A percentile compares a stretch with the other conserved stretches of the same genome.
Evolutionary conservation across 1,284 basidiomycete genomes (phyloP).

Genomic region (Grifola frondosa): DNA sequence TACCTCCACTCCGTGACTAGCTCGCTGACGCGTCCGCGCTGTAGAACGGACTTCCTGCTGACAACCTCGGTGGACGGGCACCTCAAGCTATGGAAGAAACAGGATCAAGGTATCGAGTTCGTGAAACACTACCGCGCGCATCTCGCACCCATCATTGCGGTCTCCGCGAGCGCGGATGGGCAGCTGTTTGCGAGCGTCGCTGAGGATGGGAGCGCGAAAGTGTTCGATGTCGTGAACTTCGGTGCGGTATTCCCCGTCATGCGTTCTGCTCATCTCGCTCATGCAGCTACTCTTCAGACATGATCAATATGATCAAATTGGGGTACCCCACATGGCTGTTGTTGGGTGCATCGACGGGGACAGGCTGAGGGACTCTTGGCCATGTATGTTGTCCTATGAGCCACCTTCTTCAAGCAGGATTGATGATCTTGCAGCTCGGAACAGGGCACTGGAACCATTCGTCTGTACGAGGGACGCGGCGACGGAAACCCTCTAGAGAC

Average conservation of each 20-base stretch:
- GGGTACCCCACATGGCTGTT: slow-evolving; percentile 84
- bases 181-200: slow-evolving; percentile 88
- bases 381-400: slow-evolving; percentile 52
- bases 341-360: slow-evolving; percentile 91
- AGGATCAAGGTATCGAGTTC: slow-evolving; percentile 88
- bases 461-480: slow-evolving; percentile 92
- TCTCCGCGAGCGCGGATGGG: slow-evolving; percentile 91
- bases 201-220: slow-evolving; percentile 84
- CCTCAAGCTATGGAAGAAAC: slow-evolving; percentile 99
- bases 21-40: background rate
- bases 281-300: slow-evolving; percentile 56
- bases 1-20: background rate
- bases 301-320: slow-evolving; percentile 98
- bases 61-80: slow-evolving; percentile 96
- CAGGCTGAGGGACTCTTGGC: slow-evolving; percentile 89
- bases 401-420: slow-evolving; percentile 3
- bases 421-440: slow-evolving; percentile 67
- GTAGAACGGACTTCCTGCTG: slow-evolving; percentile 88
- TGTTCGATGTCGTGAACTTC: slow-evolving; percentile 93
- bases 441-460: slow-evolving; percentile 69
- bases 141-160: slow-evolving; percentile 74
- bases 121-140: slow-evolving; percentile 95
- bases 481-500: slow-evolving; percentile 75
- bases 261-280: too few relatives aligned
- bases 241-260: slow-evolving; percentile 13